Evolutionary conservation across 2,329 filamentous ascomycete species (phyloP), one percentile per base, ranked within the genome.

Genomic region (Botrytis porri): DNA sequence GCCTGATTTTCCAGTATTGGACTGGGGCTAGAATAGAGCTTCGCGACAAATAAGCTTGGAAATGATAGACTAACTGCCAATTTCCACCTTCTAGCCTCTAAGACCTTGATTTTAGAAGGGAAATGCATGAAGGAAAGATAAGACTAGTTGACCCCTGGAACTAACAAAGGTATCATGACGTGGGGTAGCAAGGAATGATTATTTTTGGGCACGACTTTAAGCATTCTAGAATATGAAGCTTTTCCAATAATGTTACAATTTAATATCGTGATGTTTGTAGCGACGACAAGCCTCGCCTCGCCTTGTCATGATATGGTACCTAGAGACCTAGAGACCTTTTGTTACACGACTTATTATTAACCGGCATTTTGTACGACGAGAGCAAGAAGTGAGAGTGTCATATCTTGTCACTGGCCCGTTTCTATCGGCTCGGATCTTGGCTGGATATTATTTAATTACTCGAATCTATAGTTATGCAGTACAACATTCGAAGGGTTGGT

Each of bases 121-220:
- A 29, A 41, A 57, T 41, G 35, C 48, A 57, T 67, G 9, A 25
- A 32, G 8, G 25, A 32, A 4, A 32, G 65, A 67, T 41, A 57
- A 65, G 20, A 45, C 61, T 66, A 66, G 43, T 67, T 54, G 35
- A 57, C 64, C 64, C 48, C 48, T 57, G 37, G 35, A 22, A 57
- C 5, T 57, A 41, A 18, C 51, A 57, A 32, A 57, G 45, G 45
- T 16, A 20, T 32, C 65, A 67, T 67, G 65, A 67, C 35, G 48
- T 67, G 35, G 35, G 32, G 54, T 32, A 4, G 60, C 35, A 39
- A 25, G 16, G 35, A n/a, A 61, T n/a, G 35, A 22, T 39, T 54
- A 20, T 54, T 12, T 29, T 54, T n/a, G n/a, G n/a, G 32, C 14
- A 37, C 18, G n/a, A 45, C 54, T 39, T 57, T 4, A 29, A 41